phyloP scores from a whole-genome alignment of 768 basidiomycete genomes.

The Hygrocybe coccinea region DNA sequence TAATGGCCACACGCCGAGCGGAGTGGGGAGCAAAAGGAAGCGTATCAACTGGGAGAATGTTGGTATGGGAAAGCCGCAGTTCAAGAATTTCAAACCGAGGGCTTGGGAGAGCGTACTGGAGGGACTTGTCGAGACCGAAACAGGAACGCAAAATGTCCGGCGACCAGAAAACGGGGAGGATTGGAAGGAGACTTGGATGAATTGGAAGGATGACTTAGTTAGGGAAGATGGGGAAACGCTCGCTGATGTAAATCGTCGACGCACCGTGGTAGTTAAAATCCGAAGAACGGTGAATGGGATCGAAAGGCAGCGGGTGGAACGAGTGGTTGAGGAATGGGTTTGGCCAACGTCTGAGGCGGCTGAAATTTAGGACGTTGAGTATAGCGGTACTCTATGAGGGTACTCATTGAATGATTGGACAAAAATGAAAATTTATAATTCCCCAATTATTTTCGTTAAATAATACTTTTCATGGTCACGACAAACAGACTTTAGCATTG shows the following conservation, averaged over 20 bases:
- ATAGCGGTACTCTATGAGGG: no score
- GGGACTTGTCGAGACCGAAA: conserved; percentile 39
- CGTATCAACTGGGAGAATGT: conserved; percentile 27
- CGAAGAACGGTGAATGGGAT: conserved; percentile 51
- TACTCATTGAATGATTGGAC: no score
- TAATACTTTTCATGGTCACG: no score
- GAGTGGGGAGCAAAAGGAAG: conserved; percentile 37
- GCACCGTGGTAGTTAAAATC: conserved; percentile 53
- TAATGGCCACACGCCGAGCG: conserved; percentile 21
- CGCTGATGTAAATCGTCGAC: conserved; percentile 41
- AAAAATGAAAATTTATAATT: no score
- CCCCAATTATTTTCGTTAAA: no score
- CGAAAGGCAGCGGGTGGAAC: conserved; percentile 69
- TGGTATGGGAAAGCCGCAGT: conserved; percentile 26
- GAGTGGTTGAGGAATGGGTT: conserved; percentile 62
- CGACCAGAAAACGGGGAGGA: conserved; percentile 36
- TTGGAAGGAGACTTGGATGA: conserved; percentile 46
- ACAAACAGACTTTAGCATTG: no score
- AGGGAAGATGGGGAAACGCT: conserved; percentile 29
- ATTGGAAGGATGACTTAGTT: conserved; percentile 23
- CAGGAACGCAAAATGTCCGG: conserved; percentile 33
- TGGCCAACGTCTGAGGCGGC: conserved; percentile 34
- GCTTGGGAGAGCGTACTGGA: conserved; percentile 55
- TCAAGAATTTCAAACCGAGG: conserved; percentile 66
- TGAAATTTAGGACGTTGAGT: neutral